phyloP scores from a whole-genome alignment of 371 early-diverging fungal genomes.

The Zopfochytrium polystomum region DNA sequence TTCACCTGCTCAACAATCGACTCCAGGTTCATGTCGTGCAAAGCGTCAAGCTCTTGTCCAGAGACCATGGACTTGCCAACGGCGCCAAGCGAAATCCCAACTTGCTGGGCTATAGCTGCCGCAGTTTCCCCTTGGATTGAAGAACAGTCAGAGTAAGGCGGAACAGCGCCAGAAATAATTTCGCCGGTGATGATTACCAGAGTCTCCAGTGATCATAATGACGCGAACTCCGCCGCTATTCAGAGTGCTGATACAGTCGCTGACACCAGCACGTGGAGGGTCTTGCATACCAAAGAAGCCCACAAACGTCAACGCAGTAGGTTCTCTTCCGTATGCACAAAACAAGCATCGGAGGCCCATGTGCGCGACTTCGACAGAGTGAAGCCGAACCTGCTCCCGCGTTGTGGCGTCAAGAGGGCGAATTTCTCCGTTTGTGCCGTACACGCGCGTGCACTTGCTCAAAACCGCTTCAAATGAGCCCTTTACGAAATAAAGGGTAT shows the following conservation, averaged over 20 bases:
- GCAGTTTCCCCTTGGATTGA: slow-evolving; percentile 65
- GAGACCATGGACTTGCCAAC: slow-evolving; percentile 59
- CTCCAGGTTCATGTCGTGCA: slow-evolving; percentile 50
- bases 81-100: slow-evolving; percentile 67
- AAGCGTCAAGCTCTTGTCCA: slow-evolving; percentile 66
- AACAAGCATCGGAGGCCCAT: slow-evolving; percentile 87
- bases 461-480: slow-evolving; percentile 74
- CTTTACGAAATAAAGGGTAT: slow-evolving; percentile 58
- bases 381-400: slow-evolving; percentile 8
- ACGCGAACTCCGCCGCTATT: slow-evolving; percentile 70
- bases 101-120: slow-evolving; percentile 69
- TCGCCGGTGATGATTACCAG: slow-evolving; percentile 45
- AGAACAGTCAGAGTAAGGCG: background rate
- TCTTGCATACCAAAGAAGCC: slow-evolving; percentile 84
- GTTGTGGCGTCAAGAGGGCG: slow-evolving; percentile 25
- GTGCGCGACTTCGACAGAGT: slow-evolving; percentile 61
- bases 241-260: slow-evolving; percentile 60
- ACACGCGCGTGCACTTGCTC: slow-evolving; percentile 63
- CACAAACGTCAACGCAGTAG: slow-evolving; percentile 56
- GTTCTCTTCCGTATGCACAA: slow-evolving; percentile 65
- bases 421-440: slow-evolving; percentile 32
- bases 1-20: slow-evolving; percentile 31
- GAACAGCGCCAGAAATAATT: background rate
- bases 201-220: slow-evolving; percentile 90
- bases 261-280: slow-evolving; percentile 75